Evolutionary conservation across 1,139 yeast genomes (phyloP).

Genomic region (Geotrichum carabidarum): DNA sequence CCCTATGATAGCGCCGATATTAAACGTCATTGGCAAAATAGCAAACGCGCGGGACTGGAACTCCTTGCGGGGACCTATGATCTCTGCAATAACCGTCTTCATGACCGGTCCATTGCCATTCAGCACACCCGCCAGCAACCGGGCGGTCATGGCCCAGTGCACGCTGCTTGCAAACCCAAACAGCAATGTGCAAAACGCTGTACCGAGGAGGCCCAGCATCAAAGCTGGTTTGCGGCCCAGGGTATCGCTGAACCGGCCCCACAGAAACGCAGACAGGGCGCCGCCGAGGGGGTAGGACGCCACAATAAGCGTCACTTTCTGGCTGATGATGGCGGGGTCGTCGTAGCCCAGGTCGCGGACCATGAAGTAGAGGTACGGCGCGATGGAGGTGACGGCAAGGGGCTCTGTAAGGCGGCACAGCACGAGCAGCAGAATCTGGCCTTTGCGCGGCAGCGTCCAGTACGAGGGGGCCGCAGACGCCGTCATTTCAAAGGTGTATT

Average conservation of each 20-base stretch:
- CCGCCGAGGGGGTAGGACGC: constrained; percentile 51
- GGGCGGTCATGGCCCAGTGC: constrained; percentile 48
- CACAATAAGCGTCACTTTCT: constrained; percentile 47
- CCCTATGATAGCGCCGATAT: constrained; percentile 52
- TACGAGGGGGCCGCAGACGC: constrained; percentile 21
- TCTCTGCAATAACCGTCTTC: constrained; percentile 56
- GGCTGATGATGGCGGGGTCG: constrained; percentile 47
- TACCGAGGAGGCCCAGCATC: constrained; percentile 48
- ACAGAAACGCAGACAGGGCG: constrained; percentile 50
- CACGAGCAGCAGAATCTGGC: constrained; percentile 28
- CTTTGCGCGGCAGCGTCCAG: constrained; percentile 30
- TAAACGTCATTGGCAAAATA: constrained; percentile 53
- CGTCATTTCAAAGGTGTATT: too few relatives aligned
- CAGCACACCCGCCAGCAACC: constrained; percentile 49
- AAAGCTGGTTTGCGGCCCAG: constrained; percentile 53
- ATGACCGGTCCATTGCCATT: constrained; percentile 59
- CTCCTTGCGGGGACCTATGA: constrained; percentile 46
- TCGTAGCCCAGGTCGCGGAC: constrained; percentile 53
- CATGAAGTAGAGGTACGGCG: constrained; percentile 61
- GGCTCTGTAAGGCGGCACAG: constrained; percentile 50
- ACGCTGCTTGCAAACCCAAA: constrained; percentile 52
- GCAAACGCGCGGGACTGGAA: constrained; percentile 60
- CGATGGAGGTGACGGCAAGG: constrained; percentile 54
- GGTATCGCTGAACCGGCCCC: constrained; percentile 53
- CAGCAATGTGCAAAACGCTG: constrained; percentile 44